phyloP scores from a whole-genome alignment of 257 asterid genomes.

The Pogostemon cablin region DNA sequence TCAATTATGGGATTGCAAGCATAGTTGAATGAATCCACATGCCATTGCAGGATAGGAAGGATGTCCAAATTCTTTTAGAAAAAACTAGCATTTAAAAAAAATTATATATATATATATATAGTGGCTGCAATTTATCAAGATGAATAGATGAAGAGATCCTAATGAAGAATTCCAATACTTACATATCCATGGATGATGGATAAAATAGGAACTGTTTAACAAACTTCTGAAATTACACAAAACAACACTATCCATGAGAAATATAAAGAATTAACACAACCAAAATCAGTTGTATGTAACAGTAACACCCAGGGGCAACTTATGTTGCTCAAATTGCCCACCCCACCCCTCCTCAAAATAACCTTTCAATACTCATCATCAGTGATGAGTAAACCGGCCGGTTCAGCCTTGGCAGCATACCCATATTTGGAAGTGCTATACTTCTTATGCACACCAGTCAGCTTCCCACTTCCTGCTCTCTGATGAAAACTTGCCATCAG shows the following conservation, averaged over 20 bases:
- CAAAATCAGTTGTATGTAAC: neutral
- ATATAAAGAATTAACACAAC: neutral
- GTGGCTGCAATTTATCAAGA: too few relatives aligned
- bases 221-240: neutral
- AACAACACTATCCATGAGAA: neutral
- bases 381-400: slow-evolving; percentile 59
- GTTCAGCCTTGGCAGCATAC: slow-evolving; percentile 60
- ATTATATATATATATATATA: too few relatives aligned
- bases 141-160: too few relatives aligned
- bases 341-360: slow-evolving; percentile 11
- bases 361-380: slow-evolving; percentile 23
- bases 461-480: slow-evolving; percentile 71
- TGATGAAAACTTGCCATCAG: slow-evolving; percentile 69
- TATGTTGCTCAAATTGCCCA: slow-evolving; percentile 36
- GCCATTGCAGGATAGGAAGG: too few relatives aligned
- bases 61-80: too few relatives aligned
- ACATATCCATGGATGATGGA: too few relatives aligned
- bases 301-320: slow-evolving; percentile 31
- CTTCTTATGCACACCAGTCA: slow-evolving; percentile 76
- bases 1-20: too few relatives aligned
- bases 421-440: slow-evolving; percentile 75
- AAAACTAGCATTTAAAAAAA: too few relatives aligned
- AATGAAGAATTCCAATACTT: too few relatives aligned
- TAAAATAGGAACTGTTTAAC: too few relatives aligned
- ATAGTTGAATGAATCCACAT: too few relatives aligned